phyloP scores from a whole-genome alignment of 2,329 filamentous ascomycete genomes.

The Aspergillus terreus region DNA sequence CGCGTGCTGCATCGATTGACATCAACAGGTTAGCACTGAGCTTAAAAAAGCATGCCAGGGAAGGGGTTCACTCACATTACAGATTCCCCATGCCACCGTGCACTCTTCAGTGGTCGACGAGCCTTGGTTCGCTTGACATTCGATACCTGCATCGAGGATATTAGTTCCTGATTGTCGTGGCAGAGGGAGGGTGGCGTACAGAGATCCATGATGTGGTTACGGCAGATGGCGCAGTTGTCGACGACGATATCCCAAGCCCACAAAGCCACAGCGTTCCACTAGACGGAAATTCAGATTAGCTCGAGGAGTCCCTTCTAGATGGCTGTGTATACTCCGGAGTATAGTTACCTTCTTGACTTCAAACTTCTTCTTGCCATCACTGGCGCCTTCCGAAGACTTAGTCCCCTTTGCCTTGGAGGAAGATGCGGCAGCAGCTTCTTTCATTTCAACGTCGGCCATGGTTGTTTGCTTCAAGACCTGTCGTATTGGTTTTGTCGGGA shows the following conservation, averaged over 20 bases:
- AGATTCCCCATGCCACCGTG: conserved; percentile 98
- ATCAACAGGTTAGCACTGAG: neutral
- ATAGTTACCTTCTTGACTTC: conserved; percentile 90
- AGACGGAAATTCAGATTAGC: conserved; percentile 15
- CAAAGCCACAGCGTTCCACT: conserved; percentile 98
- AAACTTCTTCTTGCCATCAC: conserved; percentile 85
- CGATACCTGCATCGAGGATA: conserved; percentile 63
- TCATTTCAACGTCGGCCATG: conserved; percentile 98
- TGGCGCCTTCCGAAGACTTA: conserved; percentile 49
- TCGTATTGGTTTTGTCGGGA: neutral
- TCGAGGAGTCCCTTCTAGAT: neutral
- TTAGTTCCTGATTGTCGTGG: conserved; percentile 9
- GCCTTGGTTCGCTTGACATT: conserved; percentile 97
- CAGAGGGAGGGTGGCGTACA: conserved; percentile 54
- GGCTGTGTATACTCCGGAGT: neutral
- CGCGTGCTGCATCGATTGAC: conserved; percentile 64
- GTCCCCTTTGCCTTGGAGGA: conserved; percentile 53
- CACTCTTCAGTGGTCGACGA: conserved; percentile 97
- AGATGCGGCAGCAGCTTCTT: conserved; percentile 64
- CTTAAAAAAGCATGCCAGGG: neutral
- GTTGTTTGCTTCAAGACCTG: neutral
- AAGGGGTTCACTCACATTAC: conserved; percentile 68
- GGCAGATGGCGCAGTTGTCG: conserved; percentile 98
- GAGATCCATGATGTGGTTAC: conserved; percentile 99
- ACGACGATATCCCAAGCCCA: conserved; percentile 99